Evolutionary conservation across 139 green algal genomes (phyloP), one percentile per base, ranked within the genome.

Genomic region (Tetradesmus lagerheimii): DNA sequence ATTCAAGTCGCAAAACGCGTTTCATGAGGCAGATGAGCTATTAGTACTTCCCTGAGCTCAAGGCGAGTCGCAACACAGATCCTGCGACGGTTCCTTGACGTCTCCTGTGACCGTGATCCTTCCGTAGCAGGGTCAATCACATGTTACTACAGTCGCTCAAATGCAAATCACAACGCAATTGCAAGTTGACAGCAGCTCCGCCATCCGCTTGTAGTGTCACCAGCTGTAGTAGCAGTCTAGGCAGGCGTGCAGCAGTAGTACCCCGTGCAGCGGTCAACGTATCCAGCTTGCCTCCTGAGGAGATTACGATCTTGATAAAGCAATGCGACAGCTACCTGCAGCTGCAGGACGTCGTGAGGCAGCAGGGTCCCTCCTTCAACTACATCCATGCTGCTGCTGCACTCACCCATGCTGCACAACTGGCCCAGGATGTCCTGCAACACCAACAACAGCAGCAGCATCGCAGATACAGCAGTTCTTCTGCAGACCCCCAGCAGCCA

Each of bases 311-410:
- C 1, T 16, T 79, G 6, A 85, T 90, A 14, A 67, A 82, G 31
- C 39, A 83, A 41, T 66, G 39, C 20, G 31, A 6, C 4, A 29
- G 29, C 43, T 76, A 31, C 29, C 29, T n/a, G 43, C 77, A 66
- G 50, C 50, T 89, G 71, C 43, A 43, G 37, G 43, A 8, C 62
- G 16, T 86, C 34, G 2, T 86, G 27, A 25, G 37, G 11, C 47
- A 67, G 34, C 53, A 86, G 23, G 27, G 14, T 5, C 47, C 20
- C 5, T 27, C 53, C 16, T 50, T 90, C 86, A 90, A 90, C 77
- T 57, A 41, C 77, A 85, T 90, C 41, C 86, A 90, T 45, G 86
- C 86, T 43, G 76, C 86, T 35, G 86, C 86, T 35, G 86, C 86
- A 66, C 47, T 90, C 77, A 90, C 86, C 75, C 86, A 84, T 50